Evolutionary conservation across 192 early-diverging fungal genomes (phyloP), one percentile per base, ranked within the genome.

Genomic region (Podila epigama): DNA sequence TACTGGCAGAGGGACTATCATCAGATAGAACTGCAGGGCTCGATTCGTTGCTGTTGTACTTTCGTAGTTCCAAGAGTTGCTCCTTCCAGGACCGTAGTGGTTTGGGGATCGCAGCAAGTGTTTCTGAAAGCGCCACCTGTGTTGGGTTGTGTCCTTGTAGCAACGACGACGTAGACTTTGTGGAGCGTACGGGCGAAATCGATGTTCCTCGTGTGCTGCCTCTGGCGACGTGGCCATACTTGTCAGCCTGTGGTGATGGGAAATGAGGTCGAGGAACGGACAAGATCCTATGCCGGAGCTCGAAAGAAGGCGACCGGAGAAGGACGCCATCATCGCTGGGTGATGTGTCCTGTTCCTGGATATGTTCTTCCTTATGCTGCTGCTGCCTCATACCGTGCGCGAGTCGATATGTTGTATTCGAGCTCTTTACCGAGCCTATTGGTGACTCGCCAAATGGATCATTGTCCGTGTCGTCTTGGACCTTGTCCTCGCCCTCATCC

Each of bases 281-380:
- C 8, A 41, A 58, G 10, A 77, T 16, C 27, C 42, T 60, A 31
- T 77, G 54, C 27, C 67, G 34, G 22, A 77, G 53, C 25, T 68
- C 60, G 7, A 68, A 60, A 7, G 73, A 77, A 18, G 66, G 73
- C 4, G 63, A 53, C 54, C 73, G 61, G 44, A 77, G 68, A 0
- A 68, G 40, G 9, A 77, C 73, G 4, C n/a, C n/a, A 9, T 48
- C 44, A 10, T 48, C 16, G 20, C 11, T 22, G 2, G 16, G 44
- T 7, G 44, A 18, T 4, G n/a, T 48, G 20, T 18, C 25, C 44
- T 48, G 44, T 48, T 48, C 44, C 44, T 20, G n/a, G n/a, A n/a
- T n/a, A n/a, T n/a, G 44, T 22, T 8, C 44, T 20, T 48, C n/a
- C 37, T 39, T 13, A 6, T 9, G 37, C 37, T 39, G 7, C 37